These are phyloP conservation scores for Carex myosuroides DNA, from an alignment of 176 grass and related monocot species.

Conservation along the genomic window DNA sequence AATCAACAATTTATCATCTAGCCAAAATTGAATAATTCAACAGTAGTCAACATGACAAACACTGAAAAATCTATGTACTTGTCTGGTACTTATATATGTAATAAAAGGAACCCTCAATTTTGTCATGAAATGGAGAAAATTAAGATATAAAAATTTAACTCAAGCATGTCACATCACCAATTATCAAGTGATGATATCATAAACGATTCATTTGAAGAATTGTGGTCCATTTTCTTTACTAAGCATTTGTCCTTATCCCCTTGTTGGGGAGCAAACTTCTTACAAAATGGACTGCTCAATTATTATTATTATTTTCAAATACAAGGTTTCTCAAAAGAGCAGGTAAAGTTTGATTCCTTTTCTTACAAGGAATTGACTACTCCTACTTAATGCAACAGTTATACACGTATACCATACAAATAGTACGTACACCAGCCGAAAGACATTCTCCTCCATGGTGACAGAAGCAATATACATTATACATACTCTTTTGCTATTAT, in stretches of 20 bases:
- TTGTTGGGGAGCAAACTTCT: conserved; percentile 40
- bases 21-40: background rate
- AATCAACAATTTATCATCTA: background rate
- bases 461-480: background rate
- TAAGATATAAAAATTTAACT: background rate
- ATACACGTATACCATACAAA: background rate
- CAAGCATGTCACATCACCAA: background rate
- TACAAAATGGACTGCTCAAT: conserved; percentile 29
- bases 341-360: conserved; percentile 69
- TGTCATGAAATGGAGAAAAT: background rate
- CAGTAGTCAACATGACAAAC: background rate
- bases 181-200: conserved; percentile 16
- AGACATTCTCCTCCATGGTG: background rate
- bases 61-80: background rate
- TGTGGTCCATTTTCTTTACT: conserved; percentile 28
- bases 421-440: background rate
- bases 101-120: background rate
- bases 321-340: conserved; percentile 49
- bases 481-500: background rate
- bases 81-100: background rate
- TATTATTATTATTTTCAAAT: conserved; percentile 36
- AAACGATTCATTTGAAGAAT: conserved; percentile 30
- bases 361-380: conserved; percentile 60
- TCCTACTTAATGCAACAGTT: conserved; percentile 14
- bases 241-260: conserved; percentile 39